A percentile compares a stretch with the other conserved stretches of the same genome.
phyloP scores from a whole-genome alignment of 164 flowering plant genomes.

The Tetrastigma voinierianum region DNA sequence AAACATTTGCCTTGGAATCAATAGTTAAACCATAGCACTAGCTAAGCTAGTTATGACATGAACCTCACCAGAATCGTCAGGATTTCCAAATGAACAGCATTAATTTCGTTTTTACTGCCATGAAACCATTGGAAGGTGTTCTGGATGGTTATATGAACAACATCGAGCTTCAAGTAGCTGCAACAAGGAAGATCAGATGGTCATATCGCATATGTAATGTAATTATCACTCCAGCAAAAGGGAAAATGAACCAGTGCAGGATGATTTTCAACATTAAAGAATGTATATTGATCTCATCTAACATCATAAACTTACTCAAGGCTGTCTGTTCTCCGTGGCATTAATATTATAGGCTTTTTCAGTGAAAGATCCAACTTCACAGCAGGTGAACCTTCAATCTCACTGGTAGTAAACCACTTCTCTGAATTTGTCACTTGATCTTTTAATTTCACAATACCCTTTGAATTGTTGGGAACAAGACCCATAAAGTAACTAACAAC shows the following conservation, averaged over 20 bases:
- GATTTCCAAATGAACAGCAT: slow-evolving; percentile 82
- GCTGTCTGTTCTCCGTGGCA: slow-evolving; percentile 90
- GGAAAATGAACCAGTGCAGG: not conserved
- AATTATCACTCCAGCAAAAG: not conserved
- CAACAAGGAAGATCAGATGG: slow-evolving; percentile 12
- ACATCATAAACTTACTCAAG: slow-evolving; percentile 55
- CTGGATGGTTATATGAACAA: slow-evolving; percentile 85
- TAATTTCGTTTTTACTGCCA: slow-evolving; percentile 68
- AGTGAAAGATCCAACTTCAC: slow-evolving; percentile 85
- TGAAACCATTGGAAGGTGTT: slow-evolving; percentile 78
- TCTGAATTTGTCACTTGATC: slow-evolving; percentile 87
- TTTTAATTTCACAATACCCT: slow-evolving; percentile 58
- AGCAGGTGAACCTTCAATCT: slow-evolving; percentile 97
- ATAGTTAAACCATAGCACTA: not conserved
- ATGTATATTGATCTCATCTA: not conserved
- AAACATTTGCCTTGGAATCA: not conserved
- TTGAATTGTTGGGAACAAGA: slow-evolving; percentile 68
- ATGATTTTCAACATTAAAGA: not conserved
- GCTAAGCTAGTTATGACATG: not conserved
- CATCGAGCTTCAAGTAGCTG: slow-evolving; percentile 93
- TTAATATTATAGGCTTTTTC: slow-evolving; percentile 79
- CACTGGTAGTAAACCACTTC: slow-evolving; percentile 81
- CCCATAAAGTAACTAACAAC: slow-evolving; percentile 83
- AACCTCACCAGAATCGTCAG: slow-evolving; percentile 59
- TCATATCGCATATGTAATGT: not conserved